A percentile compares a stretch with the other conserved stretches of the same genome.
Evolutionary conservation across 1,284 basidiomycete genomes (phyloP).

Genomic region (Sanghuangporus weigelae): DNA sequence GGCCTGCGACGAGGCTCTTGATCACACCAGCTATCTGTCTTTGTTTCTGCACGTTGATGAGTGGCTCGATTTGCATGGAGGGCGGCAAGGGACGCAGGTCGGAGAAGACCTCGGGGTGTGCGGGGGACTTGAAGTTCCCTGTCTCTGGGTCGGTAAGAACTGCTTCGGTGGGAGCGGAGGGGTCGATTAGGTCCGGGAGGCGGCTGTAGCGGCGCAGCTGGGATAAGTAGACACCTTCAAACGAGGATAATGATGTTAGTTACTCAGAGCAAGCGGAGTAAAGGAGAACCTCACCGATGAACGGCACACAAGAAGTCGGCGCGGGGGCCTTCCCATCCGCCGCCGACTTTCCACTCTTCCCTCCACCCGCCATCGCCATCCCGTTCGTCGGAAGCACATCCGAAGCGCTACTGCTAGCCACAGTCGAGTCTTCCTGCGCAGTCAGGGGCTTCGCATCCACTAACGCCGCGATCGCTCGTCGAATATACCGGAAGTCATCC

Average conservation of each 20-base stretch:
- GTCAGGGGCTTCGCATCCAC: constrained; percentile 58
- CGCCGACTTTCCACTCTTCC: constrained; percentile 34
- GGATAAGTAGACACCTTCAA: constrained; percentile 69
- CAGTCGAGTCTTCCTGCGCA: constrained; percentile 43
- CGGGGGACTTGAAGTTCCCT: constrained; percentile 57
- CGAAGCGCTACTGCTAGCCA: constrained; percentile 39
- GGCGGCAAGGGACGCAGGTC: constrained; percentile 63
- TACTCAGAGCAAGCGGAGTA: neutral
- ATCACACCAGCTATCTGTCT: constrained; percentile 73
- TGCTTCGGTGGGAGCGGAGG: constrained; percentile 65
- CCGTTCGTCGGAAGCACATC: constrained; percentile 24
- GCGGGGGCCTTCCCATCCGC: constrained; percentile 37
- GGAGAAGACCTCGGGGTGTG: constrained; percentile 72
- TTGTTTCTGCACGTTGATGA: constrained; percentile 87
- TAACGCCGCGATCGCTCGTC: constrained; percentile 58
- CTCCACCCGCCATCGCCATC: constrained; percentile 20
- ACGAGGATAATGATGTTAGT: constrained; percentile 7
- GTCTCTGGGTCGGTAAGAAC: constrained; percentile 60
- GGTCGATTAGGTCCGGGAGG: constrained; percentile 79
- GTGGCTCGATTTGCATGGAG: constrained; percentile 74
- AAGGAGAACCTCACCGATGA: constrained; percentile 52
- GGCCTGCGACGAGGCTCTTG: constrained; percentile 71
- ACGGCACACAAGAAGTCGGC: constrained; percentile 63
- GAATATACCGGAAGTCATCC: constrained; percentile 75
- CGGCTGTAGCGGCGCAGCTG: constrained; percentile 62